These are phyloP conservation scores for Scutellaria barbata DNA, from an alignment of 257 asterid genomes.

Conservation along the genomic window DNA sequence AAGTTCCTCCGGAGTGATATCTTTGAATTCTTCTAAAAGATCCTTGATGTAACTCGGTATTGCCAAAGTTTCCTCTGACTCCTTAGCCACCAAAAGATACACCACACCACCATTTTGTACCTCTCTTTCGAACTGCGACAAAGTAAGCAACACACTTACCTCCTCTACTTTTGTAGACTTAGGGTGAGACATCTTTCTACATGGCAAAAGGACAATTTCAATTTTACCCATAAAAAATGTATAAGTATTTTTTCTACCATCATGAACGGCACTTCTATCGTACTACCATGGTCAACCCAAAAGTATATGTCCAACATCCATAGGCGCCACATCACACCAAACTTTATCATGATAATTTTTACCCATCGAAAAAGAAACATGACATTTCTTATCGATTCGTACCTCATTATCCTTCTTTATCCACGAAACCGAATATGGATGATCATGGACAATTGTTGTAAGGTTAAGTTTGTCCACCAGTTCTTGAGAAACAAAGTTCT, in stretches of 20 bases:
- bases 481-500: slow-evolving; percentile 22
- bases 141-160: background rate
- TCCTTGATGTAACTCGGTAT: no score
- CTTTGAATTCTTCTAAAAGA: no score
- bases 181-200: background rate
- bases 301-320: slow-evolving; percentile 9
- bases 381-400: background rate
- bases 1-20: no score
- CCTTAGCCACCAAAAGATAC: no score
- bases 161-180: background rate
- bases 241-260: background rate
- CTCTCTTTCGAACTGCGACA: no score
- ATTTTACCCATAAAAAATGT: background rate
- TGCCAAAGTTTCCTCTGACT: no score
- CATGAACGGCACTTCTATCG: background rate
- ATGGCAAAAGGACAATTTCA: background rate
- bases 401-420: background rate
- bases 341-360: slow-evolving; percentile 2
- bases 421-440: background rate
- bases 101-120: no score
- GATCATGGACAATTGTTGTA: background rate
- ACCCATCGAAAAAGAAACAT: background rate
- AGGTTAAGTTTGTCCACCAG: slow-evolving; percentile 22
- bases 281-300: slow-evolving; percentile 12
- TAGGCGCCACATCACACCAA: background rate